Base-by-base conservation (phyloP, 2,329 filamentous ascomycete species). In the Aspergillus carbonarius region DNA sequence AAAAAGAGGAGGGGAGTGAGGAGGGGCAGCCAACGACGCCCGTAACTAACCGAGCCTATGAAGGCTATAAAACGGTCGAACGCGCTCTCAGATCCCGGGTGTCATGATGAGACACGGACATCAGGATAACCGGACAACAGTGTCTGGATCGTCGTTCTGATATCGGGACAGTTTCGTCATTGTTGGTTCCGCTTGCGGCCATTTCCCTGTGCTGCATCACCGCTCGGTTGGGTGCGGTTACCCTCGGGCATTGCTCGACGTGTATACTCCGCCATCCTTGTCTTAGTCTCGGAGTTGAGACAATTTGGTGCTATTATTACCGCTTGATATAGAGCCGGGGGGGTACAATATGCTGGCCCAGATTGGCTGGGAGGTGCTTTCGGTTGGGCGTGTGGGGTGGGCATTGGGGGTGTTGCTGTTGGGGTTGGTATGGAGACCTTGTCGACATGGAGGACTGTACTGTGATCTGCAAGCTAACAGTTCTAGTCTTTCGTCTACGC, bases 401-500 rank as follows among this genome's bases (percentile, higher is more conserved):
- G 54, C 37, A 9, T n/a, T 56, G 5, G 18, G 46, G 6, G 53
- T 18, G 3, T n/a, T 59, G 20, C 13, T 52, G 34, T 35, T 39
- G 20, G 32, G 39, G 15, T 40, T 59, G 40, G 57, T 59, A 46
- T 23, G 57, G 56, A 39, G 17, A 17, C 30, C 4, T 13, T 42
- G 39, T 13, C 7, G n/a, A 23, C 3, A 13, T 12, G 18, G 39
- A 6, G 39, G 5, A n/a, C 39, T 37, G 12, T 5, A 15, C 23
- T 47, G 5, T 51, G 35, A 12, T 42, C 4, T 57, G 8, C 25
- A 25, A 39, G 13, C 23, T 9, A 46, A 35, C 23, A 42, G 20
- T 12, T 25, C 13, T 39, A 63, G 61, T 48, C 58, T 10, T 5
- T 37, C 20, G 25, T 60, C 23, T 75, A 73, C 46, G 51, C 62